phyloP scores from a whole-genome alignment of 164 flowering plant genomes.

The Liquidambar formosana region DNA sequence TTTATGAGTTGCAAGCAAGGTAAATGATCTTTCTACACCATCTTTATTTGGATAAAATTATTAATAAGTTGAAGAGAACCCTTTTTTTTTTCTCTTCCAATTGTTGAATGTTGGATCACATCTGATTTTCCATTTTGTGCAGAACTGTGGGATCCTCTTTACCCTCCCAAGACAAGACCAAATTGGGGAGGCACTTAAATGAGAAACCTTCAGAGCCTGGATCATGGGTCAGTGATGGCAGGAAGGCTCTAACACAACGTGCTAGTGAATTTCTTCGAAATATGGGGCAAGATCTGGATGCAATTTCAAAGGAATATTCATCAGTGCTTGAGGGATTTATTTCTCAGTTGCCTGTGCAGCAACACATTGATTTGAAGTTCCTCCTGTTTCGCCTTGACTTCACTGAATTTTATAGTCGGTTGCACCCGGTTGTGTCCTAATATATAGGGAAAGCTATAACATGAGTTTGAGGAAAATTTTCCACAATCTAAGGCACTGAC shows the following conservation, averaged over 20 bases:
- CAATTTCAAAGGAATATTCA: constrained; percentile 71
- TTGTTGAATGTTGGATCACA: constrained; percentile 3
- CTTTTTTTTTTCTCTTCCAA: not conserved
- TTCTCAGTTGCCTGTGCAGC: constrained; percentile 87
- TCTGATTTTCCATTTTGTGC: constrained; percentile 20
- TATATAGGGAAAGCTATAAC: constrained; percentile 18
- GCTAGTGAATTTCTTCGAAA: constrained; percentile 76
- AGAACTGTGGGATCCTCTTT: constrained; percentile 51
- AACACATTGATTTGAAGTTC: constrained; percentile 91
- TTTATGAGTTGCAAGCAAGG: constrained; percentile 86
- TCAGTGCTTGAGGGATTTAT: constrained; percentile 75
- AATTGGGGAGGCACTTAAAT: constrained; percentile 31
- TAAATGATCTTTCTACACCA: constrained; percentile 21
- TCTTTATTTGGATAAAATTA: constrained; percentile 2
- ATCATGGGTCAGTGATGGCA: constrained; percentile 73
- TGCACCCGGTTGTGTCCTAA: constrained; percentile 34
- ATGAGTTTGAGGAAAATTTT: not conserved
- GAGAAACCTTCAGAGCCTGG: constrained; percentile 45
- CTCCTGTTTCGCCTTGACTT: constrained; percentile 92
- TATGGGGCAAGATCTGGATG: constrained; percentile 72
- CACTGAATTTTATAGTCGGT: constrained; percentile 84
- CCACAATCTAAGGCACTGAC: not conserved
- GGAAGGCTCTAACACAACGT: constrained; percentile 78
- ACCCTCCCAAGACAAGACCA: constrained; percentile 43
- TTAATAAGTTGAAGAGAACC: not conserved